Evolutionary conservation across 2,329 filamentous ascomycete genomes (phyloP), one percentile per base, ranked within the genome.

Genomic region (Ambrosiella beaveri): DNA sequence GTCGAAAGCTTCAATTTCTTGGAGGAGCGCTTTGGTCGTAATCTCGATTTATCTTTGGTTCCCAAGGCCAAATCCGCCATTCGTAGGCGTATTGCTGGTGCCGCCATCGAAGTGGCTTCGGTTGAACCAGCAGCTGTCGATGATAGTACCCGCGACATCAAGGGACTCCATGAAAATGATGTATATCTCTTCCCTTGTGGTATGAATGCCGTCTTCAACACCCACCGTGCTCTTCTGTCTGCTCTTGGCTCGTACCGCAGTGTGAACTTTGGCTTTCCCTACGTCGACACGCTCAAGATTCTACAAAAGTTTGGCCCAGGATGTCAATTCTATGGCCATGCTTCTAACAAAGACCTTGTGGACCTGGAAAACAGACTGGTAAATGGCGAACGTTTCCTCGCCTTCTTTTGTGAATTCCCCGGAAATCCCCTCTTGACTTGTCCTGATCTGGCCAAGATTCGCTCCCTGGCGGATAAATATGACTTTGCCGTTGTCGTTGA

Each of bases 221-320:
- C 86, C 0, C 93, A 98, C 67, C 82, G 85, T 54, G 80, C 80
- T 49, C 73, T 96, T 55, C 73, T 91, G 62, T 73, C 74, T 56
- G 76, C 80, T 0, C 79, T 83, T 41, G 81, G 82, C 2, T 72
- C 75, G 7, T 67, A 79, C 61, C 86, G 87, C 69, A 94, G 88
- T 68, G 82, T 98, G 66, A 90, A 85, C 65, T 96, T 88, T 66
- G 93, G 93, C n/a, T 98, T 98, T 64, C 89, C 93, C 0, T 98
- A 98, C 65, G 88, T 96, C 56, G 93, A 98, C 69, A 96, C 93
- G 0, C 77, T 97, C 57, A 98, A 98, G 68, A 88, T 96, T 54
- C 74, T 97, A 4, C 76, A 97, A 68, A 98, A 97, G 68, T 97
- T 94, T 68, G 93, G 91, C 0, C 86, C 89, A 0, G 91, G 91